A percentile compares a stretch with the other conserved stretches of the same genome.
Conservation (phyloP, 352 stramenopile genomes). For the Globisporangium echinulatum region DNA sequence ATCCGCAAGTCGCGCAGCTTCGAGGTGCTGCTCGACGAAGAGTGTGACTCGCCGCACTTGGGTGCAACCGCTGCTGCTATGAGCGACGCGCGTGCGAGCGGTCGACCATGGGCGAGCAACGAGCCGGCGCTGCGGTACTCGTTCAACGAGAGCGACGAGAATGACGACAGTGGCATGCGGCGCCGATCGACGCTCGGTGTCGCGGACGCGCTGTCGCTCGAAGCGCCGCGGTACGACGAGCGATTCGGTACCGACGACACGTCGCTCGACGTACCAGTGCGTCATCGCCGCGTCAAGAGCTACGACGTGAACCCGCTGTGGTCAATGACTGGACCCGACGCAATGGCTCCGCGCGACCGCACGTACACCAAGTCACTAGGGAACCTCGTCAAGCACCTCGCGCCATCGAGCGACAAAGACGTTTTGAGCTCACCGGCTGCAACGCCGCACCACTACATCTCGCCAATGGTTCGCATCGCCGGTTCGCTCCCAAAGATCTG, state of each 20-base stretch:
- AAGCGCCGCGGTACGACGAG: constrained; percentile 28
- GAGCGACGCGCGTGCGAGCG: background rate
- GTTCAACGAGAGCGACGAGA: constrained; percentile 4
- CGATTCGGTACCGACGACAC: background rate
- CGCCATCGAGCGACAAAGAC: constrained; percentile 32
- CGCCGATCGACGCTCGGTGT: constrained; percentile 14
- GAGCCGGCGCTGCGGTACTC: background rate
- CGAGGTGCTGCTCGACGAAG: constrained; percentile 21
- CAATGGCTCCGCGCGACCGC: constrained; percentile 28
- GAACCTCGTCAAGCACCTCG: constrained; percentile 76
- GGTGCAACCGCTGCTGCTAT: background rate
- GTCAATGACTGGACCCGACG: constrained; percentile 11
- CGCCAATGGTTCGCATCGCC: constrained; percentile 37
- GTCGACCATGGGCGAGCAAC: constrained; percentile 1
- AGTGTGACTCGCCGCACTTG: background rate
- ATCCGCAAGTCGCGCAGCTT: constrained; percentile 54
- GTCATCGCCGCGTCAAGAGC: constrained; percentile 47
- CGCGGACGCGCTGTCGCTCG: constrained; percentile 39
- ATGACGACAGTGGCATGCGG: background rate
- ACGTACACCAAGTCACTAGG: constrained; percentile 79
- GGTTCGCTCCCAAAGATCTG: constrained; percentile 54
- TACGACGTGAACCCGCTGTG: constrained; percentile 29
- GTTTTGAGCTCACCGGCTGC: constrained; percentile 6
- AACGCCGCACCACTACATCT: constrained; percentile 27
- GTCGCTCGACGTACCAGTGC: constrained; percentile 3